Evolutionary conservation across 176 grass and related monocot species (phyloP).

Genomic region (Oryza longistaminata): DNA sequence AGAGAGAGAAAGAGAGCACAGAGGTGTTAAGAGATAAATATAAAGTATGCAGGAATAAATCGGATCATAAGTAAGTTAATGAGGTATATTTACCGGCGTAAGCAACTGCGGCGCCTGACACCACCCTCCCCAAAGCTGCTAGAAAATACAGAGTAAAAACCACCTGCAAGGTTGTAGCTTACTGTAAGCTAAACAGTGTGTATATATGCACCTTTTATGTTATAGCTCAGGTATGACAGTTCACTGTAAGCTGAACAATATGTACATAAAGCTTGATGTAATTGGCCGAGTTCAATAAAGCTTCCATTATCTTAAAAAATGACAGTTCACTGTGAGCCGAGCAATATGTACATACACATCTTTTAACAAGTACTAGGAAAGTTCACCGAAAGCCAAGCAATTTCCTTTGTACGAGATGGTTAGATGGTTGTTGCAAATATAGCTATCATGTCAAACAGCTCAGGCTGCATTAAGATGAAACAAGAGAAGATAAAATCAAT

Average conservation of each 20-base stretch:
- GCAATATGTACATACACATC: too few relatives aligned
- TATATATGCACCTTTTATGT: not conserved
- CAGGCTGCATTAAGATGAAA: not conserved
- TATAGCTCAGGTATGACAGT: not conserved
- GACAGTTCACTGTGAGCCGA: too few relatives aligned
- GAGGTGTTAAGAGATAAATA: not conserved
- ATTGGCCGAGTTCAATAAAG: too few relatives aligned
- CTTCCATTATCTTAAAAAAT: too few relatives aligned
- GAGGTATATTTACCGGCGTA: conserved; percentile 68
- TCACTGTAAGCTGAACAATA: not conserved
- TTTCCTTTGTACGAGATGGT: not conserved
- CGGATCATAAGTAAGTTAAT: not conserved
- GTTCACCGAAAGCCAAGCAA: not conserved
- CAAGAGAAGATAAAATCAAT: not conserved
- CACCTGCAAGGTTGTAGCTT: conserved; percentile 56
- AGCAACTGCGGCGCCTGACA: conserved; percentile 83
- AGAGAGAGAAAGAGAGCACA: not conserved
- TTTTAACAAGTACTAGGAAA: too few relatives aligned
- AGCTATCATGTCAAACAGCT: not conserved
- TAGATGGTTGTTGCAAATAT: not conserved
- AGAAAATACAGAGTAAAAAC: conserved; percentile 70
- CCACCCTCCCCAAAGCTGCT: conserved; percentile 75
- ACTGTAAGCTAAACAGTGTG: not conserved
- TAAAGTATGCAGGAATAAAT: not conserved
- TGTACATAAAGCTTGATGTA: not conserved